Conservation (phyloP, 1,284 basidiomycete genomes). For the Papiliotrema nemorosa region DNA sequence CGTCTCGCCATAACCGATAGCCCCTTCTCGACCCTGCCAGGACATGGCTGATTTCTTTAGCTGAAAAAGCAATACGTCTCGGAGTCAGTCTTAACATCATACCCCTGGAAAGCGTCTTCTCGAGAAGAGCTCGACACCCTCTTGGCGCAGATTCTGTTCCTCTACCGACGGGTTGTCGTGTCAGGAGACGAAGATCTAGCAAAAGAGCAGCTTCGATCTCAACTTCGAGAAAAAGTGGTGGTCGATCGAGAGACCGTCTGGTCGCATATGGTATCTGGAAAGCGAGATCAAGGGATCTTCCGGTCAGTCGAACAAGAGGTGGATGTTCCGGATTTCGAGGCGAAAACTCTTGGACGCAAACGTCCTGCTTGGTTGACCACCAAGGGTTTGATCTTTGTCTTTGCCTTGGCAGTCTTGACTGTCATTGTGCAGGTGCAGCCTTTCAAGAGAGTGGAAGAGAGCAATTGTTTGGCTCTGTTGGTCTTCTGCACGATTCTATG, state of each 20-base stretch:
- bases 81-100: slow-evolving; percentile 63
- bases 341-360: slow-evolving; percentile 55
- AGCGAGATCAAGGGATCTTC: slow-evolving; percentile 64
- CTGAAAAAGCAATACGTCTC: slow-evolving; percentile 81
- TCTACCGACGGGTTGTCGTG: slow-evolving; percentile 86
- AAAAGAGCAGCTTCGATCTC: slow-evolving; percentile 74
- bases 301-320: slow-evolving; percentile 57
- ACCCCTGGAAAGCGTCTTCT: slow-evolving; percentile 64
- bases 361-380: slow-evolving; percentile 57
- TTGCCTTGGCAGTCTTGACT: slow-evolving; percentile 61
- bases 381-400: slow-evolving; percentile 59
- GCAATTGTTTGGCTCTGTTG: slow-evolving; percentile 86
- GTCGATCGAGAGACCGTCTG: slow-evolving; percentile 65
- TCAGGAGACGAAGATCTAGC: slow-evolving; percentile 69
- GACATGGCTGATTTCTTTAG: slow-evolving; percentile 39
- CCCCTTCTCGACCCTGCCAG: no score
- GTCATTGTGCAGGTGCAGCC: slow-evolving; percentile 60
- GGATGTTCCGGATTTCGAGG: slow-evolving; percentile 55
- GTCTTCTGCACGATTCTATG: slow-evolving; percentile 90
- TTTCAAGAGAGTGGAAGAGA: slow-evolving; percentile 70
- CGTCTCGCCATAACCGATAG: not conserved
- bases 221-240: slow-evolving; percentile 76
- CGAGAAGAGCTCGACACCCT: slow-evolving; percentile 65
- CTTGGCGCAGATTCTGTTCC: slow-evolving; percentile 62
- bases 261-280: slow-evolving; percentile 82